A percentile compares a stretch with the other conserved stretches of the same genome.
Conservation (phyloP, 2,329 filamentous ascomycete genomes). For the Xylariaceae sp. region DNA sequence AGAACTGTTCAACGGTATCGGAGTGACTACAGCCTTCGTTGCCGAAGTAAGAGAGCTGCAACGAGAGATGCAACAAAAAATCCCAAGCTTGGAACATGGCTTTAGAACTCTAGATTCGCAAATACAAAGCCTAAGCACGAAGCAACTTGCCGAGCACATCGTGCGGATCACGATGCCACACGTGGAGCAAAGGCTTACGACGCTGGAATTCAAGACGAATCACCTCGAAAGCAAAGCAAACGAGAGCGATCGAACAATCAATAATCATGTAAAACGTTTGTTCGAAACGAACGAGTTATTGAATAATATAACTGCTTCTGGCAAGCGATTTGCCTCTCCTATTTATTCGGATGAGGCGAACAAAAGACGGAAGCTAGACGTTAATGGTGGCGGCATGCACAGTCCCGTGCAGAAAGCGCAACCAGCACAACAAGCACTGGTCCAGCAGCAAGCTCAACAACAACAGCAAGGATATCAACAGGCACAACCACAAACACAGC, state of each 20-base stretch:
- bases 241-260: neutral
- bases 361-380: conserved; percentile 18
- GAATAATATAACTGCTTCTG: neutral
- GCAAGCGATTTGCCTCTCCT: conserved; percentile 16
- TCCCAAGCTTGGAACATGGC: conserved; percentile 34
- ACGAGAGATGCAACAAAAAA: conserved; percentile 28
- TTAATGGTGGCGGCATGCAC: conserved; percentile 18
- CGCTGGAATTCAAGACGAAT: conserved; percentile 2
- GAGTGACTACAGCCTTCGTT: conserved; percentile 1
- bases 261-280: neutral
- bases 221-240: conserved; percentile 5
- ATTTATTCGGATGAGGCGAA: conserved; percentile 5
- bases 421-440: neutral
- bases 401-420: conserved; percentile 1
- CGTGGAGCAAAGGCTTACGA: conserved; percentile 11
- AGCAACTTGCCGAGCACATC: conserved; percentile 38
- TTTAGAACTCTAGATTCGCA: conserved; percentile 41
- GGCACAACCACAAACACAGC: neutral
- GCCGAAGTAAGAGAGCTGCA: conserved; percentile 25
- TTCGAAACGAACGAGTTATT: neutral
- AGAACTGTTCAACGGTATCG: conserved; percentile 15
- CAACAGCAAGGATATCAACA: neutral
- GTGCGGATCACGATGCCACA: conserved; percentile 31
- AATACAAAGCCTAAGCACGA: conserved; percentile 46
- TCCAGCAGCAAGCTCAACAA: neutral